These are phyloP conservation scores for Zygotorulaspora chibaensis DNA, from an alignment of 805 yeast genomes.

Conservation along the genomic window DNA sequence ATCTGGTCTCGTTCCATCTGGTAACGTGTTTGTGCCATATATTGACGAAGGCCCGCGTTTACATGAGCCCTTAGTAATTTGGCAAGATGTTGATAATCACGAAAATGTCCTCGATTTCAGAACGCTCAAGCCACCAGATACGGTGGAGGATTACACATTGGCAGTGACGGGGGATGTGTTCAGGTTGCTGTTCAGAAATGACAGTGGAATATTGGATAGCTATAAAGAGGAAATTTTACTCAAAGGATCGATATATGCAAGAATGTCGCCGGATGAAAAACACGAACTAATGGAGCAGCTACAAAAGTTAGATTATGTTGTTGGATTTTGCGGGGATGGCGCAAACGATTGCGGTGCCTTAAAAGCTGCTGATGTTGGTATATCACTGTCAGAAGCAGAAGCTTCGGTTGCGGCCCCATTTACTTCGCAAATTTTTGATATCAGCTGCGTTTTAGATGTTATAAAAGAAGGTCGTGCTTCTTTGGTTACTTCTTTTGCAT, in stretches of 20 bases:
- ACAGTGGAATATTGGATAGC: slow-evolving; percentile 30
- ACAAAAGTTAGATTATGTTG: slow-evolving; percentile 81
- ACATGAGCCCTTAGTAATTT: slow-evolving; percentile 37
- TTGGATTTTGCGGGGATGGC: slow-evolving; percentile 98
- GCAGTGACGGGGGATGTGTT: slow-evolving; percentile 95
- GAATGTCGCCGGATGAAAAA: slow-evolving; percentile 99
- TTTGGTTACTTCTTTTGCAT: slow-evolving; percentile 88
- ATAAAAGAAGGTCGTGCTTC: slow-evolving; percentile 94
- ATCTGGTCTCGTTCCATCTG: slow-evolving; percentile 57
- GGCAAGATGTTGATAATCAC: slow-evolving; percentile 68
- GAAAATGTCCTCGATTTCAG: slow-evolving; percentile 54
- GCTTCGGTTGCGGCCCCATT: slow-evolving; percentile 99
- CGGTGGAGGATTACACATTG: slow-evolving; percentile 48
- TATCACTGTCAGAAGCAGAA: slow-evolving; percentile 94
- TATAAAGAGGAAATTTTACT: slow-evolving; percentile 58
- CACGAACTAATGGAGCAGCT: slow-evolving; percentile 89
- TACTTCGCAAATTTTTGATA: slow-evolving; percentile 84
- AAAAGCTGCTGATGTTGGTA: slow-evolving; percentile 96
- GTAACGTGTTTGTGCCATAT: slow-evolving; percentile 59
- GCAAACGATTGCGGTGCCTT: slow-evolving; percentile 99
- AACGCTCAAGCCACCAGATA: slow-evolving; percentile 49
- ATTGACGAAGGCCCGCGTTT: slow-evolving; percentile 38
- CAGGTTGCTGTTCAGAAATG: slow-evolving; percentile 58
- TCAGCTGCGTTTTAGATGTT: slow-evolving; percentile 86
- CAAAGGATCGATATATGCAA: slow-evolving; percentile 76